Base-by-base conservation (phyloP, 805 yeast species). In the Candida parachauliodes region DNA sequence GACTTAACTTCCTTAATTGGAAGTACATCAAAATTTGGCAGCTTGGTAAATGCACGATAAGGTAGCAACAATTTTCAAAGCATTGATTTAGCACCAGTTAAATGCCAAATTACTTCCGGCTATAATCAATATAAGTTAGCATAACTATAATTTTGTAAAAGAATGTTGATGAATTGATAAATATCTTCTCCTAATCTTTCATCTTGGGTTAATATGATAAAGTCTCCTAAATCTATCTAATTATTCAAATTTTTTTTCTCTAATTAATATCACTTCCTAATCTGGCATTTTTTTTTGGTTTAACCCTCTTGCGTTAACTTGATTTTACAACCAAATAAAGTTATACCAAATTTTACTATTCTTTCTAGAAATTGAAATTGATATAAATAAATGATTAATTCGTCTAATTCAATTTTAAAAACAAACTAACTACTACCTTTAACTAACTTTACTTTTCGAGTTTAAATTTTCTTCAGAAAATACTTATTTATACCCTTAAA, bases 221-320 rank as follows among this genome's bases (percentile, higher is more conserved):
- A 22, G 10, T 8, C 10, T 22, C 24, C 24, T 8, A 22, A 22
- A 8, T 10, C 10, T 8, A 22, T 22, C 10, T 22, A 8, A 22
- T 22, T 22, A 8, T 22, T 22, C 10, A 8, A 8, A 8, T 22
- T 22, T 22, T 22, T 10, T 22, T 10, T 22, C 18, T n/a, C 16
- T 9, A 26, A 5, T 16, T 30, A 27, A 35, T 35, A 18, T 27
- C 38, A 35, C 28, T 35, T 35, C 38, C 38, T 35, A 35, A 35
- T 26, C 21, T 12, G 30, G 38, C 24, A 25, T 14, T 27, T 24
- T 35, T n/a, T 6, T 25, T 30, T 28, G n/a, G n/a, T 16, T 23
- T 20, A 28, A 10, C 6, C 33, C 8, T 22, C 15, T 16, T 35
- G 32, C 30, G 16, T 26, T 27, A 33, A 33, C 28, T 33, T 16